Conservation (phyloP, 305 asterid genomes). For the Fraxinus paxiana region DNA sequence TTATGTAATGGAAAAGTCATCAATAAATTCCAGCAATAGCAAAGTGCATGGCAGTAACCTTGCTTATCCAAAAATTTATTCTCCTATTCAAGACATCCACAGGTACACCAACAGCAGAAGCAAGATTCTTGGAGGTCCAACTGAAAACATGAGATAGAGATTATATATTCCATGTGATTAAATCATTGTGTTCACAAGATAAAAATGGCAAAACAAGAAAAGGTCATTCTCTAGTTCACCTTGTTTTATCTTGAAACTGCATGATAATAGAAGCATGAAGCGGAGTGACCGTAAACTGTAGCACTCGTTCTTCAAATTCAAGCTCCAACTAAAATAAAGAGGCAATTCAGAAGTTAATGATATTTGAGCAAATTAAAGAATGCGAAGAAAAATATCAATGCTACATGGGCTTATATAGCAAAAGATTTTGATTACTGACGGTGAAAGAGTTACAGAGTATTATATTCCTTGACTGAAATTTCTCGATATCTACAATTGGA, state of each 20-base stretch:
- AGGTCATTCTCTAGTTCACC: constrained; percentile 36
- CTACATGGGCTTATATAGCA: background rate
- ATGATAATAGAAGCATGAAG: constrained; percentile 83
- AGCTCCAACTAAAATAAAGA: constrained; percentile 70
- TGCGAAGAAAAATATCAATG: constrained; percentile 1
- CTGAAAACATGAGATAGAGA: constrained; percentile 37
- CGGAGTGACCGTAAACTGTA: constrained; percentile 77
- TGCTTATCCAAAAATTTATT: constrained; percentile 87
- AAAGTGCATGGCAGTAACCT: constrained; percentile 40
- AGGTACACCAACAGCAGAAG: constrained; percentile 80
- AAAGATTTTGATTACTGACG: background rate
- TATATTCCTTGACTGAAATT: constrained; percentile 14
- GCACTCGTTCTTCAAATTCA: constrained; percentile 73
- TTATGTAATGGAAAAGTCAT: background rate
- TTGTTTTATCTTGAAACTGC: constrained; percentile 82
- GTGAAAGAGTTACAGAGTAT: constrained; percentile 4
- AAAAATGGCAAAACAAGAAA: background rate
- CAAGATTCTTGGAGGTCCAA: constrained; percentile 83
- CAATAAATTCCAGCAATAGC: background rate
- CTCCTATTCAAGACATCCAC: constrained; percentile 72
- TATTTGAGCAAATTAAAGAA: constrained; percentile 4
- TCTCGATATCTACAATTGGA: background rate
- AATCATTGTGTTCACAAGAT: background rate
- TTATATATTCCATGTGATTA: background rate
- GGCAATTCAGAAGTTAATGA: constrained; percentile 16